phyloP scores from a whole-genome alignment of 2,329 filamentous ascomycete genomes.

The Teratosphaeriaceae sp. region DNA sequence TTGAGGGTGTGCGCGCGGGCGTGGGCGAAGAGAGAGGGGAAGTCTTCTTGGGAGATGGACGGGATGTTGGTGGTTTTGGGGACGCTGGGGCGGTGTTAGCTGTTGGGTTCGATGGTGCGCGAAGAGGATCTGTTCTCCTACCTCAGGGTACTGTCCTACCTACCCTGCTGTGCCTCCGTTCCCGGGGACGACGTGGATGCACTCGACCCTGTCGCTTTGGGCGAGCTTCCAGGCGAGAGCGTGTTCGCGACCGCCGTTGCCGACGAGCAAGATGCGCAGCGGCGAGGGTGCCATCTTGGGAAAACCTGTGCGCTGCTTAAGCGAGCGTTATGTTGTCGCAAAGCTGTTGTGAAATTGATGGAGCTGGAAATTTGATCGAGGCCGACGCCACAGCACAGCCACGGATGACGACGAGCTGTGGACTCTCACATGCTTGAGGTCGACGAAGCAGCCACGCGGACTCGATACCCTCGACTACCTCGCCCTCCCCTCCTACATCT shows the following conservation, averaged over 20 bases:
- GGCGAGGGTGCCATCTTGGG: slow-evolving; percentile 13
- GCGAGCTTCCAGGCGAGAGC: slow-evolving; percentile 90
- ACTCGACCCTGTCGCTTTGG: slow-evolving; percentile 70
- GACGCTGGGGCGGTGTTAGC: slow-evolving; percentile 20
- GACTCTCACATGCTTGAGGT: no score
- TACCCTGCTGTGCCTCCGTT: slow-evolving; percentile 74
- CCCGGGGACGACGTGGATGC: slow-evolving; percentile 63
- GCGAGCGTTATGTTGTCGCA: no score
- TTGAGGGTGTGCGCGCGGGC: slow-evolving; percentile 68
- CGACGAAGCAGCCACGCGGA: no score
- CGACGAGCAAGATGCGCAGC: slow-evolving; percentile 74
- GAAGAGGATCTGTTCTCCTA: slow-evolving; percentile 7
- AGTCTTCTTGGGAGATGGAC: slow-evolving; percentile 66
- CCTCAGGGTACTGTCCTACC: slow-evolving; percentile 13
- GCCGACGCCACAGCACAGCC: no score
- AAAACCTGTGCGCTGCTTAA: no score
- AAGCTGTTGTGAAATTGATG: no score
- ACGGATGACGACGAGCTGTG: no score
- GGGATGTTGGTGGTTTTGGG: slow-evolving; percentile 52
- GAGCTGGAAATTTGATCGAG: no score
- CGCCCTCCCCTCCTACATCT: no score
- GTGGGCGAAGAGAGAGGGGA: slow-evolving; percentile 66
- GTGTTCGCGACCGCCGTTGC: slow-evolving; percentile 92
- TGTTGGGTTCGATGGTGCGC: not conserved
- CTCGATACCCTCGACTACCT: no score